A percentile compares a stretch with the other conserved stretches of the same genome.
Conservation (phyloP, 331 rosid species). For the Arachis monticola region DNA sequence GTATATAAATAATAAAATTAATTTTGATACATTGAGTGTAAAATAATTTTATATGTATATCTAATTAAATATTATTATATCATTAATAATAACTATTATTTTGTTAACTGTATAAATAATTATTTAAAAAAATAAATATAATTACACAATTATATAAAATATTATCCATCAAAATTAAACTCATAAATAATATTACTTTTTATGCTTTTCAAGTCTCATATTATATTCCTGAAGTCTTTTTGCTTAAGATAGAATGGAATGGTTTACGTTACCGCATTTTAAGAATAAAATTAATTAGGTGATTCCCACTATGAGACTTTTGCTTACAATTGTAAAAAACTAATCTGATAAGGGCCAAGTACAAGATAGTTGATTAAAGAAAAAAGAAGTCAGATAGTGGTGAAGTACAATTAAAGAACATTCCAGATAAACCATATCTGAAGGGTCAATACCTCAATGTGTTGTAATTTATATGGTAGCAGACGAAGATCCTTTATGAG, state of each 20-base stretch:
- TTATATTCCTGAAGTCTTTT: neutral
- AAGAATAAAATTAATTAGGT: slow-evolving; percentile 46
- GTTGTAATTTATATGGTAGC: slow-evolving; percentile 31
- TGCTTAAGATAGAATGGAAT: slow-evolving; percentile 2
- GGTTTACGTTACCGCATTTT: slow-evolving; percentile 28
- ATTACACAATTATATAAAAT: too few species aligned
- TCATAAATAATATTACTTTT: too few species aligned
- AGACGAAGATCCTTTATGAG: slow-evolving; percentile 26
- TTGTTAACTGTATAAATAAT: too few species aligned
- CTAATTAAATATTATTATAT: too few species aligned
- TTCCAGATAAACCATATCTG: slow-evolving; percentile 29
- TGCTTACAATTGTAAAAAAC: slow-evolving; percentile 46
- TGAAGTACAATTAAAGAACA: slow-evolving; percentile 46
- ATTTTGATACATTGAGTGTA: slow-evolving; percentile 4
- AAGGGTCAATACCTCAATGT: slow-evolving; percentile 31
- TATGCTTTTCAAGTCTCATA: too few species aligned
- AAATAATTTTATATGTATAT: too few species aligned
- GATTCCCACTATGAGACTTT: slow-evolving; percentile 60
- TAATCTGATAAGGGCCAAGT: slow-evolving; percentile 53
- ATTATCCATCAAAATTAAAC: too few species aligned
- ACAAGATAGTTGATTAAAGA: slow-evolving; percentile 33
- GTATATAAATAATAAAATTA: too few species aligned
- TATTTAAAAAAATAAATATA: too few species aligned
- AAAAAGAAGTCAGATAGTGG: slow-evolving; percentile 37
- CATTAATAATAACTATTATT: too few species aligned